Conservation (phyloP, 768 basidiomycete species). For the Fistulinella prunicolor region DNA sequence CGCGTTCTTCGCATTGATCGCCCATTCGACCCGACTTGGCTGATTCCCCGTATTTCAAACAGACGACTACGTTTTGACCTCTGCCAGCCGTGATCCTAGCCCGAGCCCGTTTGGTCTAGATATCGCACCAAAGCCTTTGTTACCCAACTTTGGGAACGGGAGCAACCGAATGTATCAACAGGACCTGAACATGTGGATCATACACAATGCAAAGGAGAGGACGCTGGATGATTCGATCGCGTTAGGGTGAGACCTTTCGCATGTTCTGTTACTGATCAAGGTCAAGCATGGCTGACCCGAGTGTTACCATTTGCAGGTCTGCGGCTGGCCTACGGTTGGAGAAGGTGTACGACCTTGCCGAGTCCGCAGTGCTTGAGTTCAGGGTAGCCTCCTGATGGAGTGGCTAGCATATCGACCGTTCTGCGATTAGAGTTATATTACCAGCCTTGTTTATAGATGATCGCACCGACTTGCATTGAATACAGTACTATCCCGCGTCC, state of each 20-base stretch:
- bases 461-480: no score
- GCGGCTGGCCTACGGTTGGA: conserved; percentile 20
- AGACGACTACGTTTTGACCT: conserved; percentile 24
- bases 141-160: conserved; percentile 48
- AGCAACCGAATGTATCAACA: conserved; percentile 39
- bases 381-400: conserved; percentile 13
- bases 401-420: neutral
- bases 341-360: conserved; percentile 28
- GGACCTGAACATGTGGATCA: conserved; percentile 46
- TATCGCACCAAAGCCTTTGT: conserved; percentile 42
- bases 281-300: neutral
- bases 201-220: conserved; percentile 43
- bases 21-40: no score
- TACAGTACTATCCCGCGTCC: no score
- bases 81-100: conserved; percentile 8
- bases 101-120: conserved; percentile 14
- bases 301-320: conserved; percentile 8
- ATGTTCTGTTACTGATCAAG: neutral
- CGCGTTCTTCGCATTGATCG: neutral
- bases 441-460: neutral
- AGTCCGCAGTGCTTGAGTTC: conserved; percentile 26
- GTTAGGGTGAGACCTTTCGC: conserved; percentile 25
- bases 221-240: conserved; percentile 39
- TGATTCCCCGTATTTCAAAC: neutral
- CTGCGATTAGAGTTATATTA: neutral